phyloP scores from a whole-genome alignment of 108 stramenopile species.

The Ochromonas danica region DNA sequence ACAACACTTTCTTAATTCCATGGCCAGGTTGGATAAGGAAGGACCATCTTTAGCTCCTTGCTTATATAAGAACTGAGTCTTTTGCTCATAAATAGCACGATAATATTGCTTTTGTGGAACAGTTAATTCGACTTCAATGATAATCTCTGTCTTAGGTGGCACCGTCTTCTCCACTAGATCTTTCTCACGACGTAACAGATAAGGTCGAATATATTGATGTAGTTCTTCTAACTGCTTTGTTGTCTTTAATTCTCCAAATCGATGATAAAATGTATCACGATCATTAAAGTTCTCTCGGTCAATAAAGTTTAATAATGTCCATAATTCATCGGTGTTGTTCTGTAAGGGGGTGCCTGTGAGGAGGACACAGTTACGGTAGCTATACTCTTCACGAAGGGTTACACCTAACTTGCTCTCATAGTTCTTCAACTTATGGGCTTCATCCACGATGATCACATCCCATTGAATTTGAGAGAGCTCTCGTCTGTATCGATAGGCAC shows the following conservation, averaged over 20 bases:
- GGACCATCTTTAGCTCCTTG: slow-evolving; percentile 72
- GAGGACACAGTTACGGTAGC: slow-evolving; percentile 73
- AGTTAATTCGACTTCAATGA: slow-evolving; percentile 47
- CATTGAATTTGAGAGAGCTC: slow-evolving; percentile 75
- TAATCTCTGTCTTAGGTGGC: slow-evolving; percentile 86
- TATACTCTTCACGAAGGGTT: slow-evolving; percentile 71
- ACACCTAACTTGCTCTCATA: slow-evolving; percentile 74
- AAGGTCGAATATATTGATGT: slow-evolving; percentile 40
- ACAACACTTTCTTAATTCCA: slow-evolving; percentile 68
- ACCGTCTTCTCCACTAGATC: slow-evolving; percentile 87
- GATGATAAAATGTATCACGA: slow-evolving; percentile 70
- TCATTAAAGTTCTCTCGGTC: slow-evolving; percentile 69
- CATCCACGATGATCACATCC: slow-evolving; percentile 89
- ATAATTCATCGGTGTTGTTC: slow-evolving; percentile 89
- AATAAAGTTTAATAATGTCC: slow-evolving; percentile 88
- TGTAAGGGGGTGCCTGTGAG: slow-evolving; percentile 95
- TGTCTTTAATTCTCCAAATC: slow-evolving; percentile 62
- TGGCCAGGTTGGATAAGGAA: slow-evolving; percentile 57
- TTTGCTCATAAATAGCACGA: slow-evolving; percentile 86
- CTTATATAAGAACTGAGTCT: slow-evolving; percentile 72
- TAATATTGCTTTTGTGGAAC: slow-evolving; percentile 79
- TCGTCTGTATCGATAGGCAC: background rate
- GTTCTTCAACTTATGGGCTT: slow-evolving; percentile 95
- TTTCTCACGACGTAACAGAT: slow-evolving; percentile 86
- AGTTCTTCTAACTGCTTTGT: slow-evolving; percentile 17